Base-by-base conservation (phyloP, 352 stramenopile genomes). In the Phytophthora ohioensis region DNA sequence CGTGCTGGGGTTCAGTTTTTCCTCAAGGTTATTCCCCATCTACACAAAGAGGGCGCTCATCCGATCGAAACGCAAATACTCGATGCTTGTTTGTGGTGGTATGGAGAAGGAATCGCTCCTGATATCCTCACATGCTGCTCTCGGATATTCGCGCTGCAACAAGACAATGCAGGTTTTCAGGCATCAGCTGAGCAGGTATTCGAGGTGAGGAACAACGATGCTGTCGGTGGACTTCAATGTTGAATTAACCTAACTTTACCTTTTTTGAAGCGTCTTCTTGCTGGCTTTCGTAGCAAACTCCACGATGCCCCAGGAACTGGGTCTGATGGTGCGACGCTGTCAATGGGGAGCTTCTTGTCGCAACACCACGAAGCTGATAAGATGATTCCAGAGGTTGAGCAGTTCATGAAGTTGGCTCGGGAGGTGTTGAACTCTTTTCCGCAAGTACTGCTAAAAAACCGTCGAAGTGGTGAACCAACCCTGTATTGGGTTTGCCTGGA, bases 1-100 rank as follows among this genome's bases (percentile, higher is more conserved):
- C 57, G 67, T 30, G 71, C 66, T 43, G 73, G 72, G 0, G 56
- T 89, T 52, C 80, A 81, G 38, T 90, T 87, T 56, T 93, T 93
- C 42, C 67, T 84, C 27, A 80, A 75, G 27, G 71, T 81, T 5
- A 67, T 85, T 34, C 56, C 76, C 15, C 52, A 65, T 46, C 42
- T 85, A 5, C 47, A 61, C 21, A 68, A 66, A 6, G 38, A 55
- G 1, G 54, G 42, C 21, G 45, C 57, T 34, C 47, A 57, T 31
- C 43, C 56, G 6, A 80, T 89, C 9, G 69, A 87, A 62, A 56
- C 60, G 3, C 71, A 84, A 64, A 76, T 89, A 21, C 49, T 89
- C 4, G 79, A 85, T 10, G 46, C 77, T 8, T 76, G 64, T 51
- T 38, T 87, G 59, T 69, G 58, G 27, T 89, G 81, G 79, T 89